Evolutionary conservation across 2,329 filamentous ascomycete species (phyloP).

Genomic region (Ophiocordyceps australis): DNA sequence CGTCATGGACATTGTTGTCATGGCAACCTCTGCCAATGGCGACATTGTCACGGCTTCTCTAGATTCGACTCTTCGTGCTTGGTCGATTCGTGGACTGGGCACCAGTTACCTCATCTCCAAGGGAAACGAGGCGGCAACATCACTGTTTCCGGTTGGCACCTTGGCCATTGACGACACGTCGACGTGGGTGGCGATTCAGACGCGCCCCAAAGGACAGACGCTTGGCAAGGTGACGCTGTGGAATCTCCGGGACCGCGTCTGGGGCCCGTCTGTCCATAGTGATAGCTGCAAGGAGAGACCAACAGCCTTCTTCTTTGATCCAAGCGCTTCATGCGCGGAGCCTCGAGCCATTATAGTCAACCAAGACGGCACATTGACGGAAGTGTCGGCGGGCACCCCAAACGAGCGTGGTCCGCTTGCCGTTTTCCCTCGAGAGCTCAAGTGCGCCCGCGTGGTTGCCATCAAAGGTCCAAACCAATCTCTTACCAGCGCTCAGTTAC

Average conservation of each 20-base stretch:
- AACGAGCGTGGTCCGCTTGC: conserved; percentile 17
- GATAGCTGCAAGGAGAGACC: conserved; percentile 34
- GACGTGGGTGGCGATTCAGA: conserved; percentile 48
- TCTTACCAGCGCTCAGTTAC: no score
- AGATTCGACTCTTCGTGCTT: conserved; percentile 49
- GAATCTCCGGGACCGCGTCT: conserved; percentile 36
- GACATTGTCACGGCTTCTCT: conserved; percentile 52
- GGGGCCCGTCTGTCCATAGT: conserved; percentile 34
- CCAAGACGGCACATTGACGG: conserved; percentile 43
- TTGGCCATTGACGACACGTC: conserved; percentile 47
- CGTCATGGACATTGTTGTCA: conserved; percentile 47
- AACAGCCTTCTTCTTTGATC: conserved; percentile 45
- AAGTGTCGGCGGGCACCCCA: conserved; percentile 27
- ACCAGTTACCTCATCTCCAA: conserved; percentile 21
- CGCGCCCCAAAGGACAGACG: conserved; percentile 20
- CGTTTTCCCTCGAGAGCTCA: conserved; percentile 33
- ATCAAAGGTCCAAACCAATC: conserved; percentile 29
- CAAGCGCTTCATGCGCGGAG: conserved; percentile 14
- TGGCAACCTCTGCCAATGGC: conserved; percentile 43
- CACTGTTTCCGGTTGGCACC: conserved; percentile 41
- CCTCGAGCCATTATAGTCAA: conserved; percentile 42
- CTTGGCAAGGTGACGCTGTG: conserved; percentile 34
- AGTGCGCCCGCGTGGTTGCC: conserved; percentile 26
- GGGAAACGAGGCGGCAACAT: conserved; percentile 19
- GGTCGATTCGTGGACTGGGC: conserved; percentile 34